Conservation (phyloP, 2,329 filamentous ascomycete genomes). For the Colletotrichum chlorophyti region DNA sequence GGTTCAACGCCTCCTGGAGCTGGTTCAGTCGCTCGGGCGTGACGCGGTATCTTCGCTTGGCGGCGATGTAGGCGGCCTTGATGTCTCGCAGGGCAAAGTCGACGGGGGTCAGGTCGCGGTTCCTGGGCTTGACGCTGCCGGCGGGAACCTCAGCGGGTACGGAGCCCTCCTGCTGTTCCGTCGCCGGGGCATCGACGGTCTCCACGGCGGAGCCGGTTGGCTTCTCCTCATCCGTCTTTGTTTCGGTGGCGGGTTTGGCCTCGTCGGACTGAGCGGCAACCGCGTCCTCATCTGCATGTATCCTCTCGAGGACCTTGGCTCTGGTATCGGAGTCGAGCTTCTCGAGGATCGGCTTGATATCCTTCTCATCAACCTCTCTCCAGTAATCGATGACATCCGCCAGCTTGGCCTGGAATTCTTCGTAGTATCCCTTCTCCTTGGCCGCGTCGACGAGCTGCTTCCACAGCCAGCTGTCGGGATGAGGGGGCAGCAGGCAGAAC, state of each 20-base stretch:
- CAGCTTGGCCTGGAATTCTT: conserved; percentile 72
- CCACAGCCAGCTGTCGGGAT: conserved; percentile 85
- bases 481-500: conserved; percentile 89
- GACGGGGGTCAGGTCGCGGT: conserved; percentile 57
- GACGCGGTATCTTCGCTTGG: conserved; percentile 86
- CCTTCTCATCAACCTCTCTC: conserved; percentile 79
- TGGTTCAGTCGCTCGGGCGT: conserved; percentile 73
- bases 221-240: conserved; percentile 32
- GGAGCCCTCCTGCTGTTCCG: conserved; percentile 23
- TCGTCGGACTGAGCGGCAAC: conserved; percentile 27
- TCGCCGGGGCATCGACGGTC: conserved; percentile 29
- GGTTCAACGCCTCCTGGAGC: conserved; percentile 76
- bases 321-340: conserved; percentile 68
- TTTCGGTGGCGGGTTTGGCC: conserved; percentile 34
- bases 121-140: conserved; percentile 44
- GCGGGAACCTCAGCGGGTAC: conserved; percentile 30
- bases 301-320: conserved; percentile 66
- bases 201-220: no score
- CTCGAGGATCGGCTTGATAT: conserved; percentile 75
- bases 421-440: conserved; percentile 74
- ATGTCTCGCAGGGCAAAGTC: conserved; percentile 74
- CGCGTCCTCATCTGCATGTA: conserved; percentile 51
- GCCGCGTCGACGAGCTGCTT: conserved; percentile 82
- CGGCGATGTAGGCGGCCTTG: conserved; percentile 80
- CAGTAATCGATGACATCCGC: conserved; percentile 84